These are phyloP conservation scores for Scytalidium lignicola DNA, from an alignment of 2,329 filamentous ascomycete species.

Conservation along the genomic window DNA sequence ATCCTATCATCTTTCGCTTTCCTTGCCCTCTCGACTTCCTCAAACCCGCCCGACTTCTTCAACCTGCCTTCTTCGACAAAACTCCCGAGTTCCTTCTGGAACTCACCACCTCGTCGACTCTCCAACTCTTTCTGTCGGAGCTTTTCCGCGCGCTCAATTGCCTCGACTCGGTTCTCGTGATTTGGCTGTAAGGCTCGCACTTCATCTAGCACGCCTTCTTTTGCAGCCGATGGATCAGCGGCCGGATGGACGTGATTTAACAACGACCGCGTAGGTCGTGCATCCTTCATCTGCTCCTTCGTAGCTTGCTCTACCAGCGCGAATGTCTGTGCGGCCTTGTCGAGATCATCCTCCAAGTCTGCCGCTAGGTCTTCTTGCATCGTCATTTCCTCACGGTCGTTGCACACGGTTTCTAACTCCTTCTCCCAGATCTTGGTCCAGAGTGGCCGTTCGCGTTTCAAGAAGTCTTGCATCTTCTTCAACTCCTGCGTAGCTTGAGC, in stretches of 20 bases:
- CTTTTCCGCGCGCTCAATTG: constrained; percentile 95
- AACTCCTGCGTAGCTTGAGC: constrained; percentile 75
- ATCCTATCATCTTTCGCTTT: constrained; percentile 83
- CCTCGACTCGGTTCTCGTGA: constrained; percentile 86
- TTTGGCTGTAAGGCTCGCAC: constrained; percentile 91
- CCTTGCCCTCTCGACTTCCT: constrained; percentile 83
- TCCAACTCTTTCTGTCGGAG: constrained; percentile 84
- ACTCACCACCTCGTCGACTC: constrained; percentile 61
- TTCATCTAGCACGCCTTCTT: constrained; percentile 87
- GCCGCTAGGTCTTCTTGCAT: constrained; percentile 94
- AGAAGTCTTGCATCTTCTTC: constrained; percentile 89
- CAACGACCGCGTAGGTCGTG: constrained; percentile 44
- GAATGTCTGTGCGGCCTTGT: constrained; percentile 91
- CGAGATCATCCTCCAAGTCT: constrained; percentile 88
- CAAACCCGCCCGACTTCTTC: constrained; percentile 93
- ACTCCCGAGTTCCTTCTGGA: constrained; percentile 76
- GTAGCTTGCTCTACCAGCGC: constrained; percentile 94
- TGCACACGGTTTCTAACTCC: constrained; percentile 91
- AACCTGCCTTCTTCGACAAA: constrained; percentile 89
- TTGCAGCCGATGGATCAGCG: constrained; percentile 72
- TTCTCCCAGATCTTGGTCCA: constrained; percentile 99
- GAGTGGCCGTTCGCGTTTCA: constrained; percentile 86
- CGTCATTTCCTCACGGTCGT: constrained; percentile 88
- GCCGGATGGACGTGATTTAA: constrained; percentile 41
- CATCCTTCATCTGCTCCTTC: constrained; percentile 90